Base-by-base conservation (phyloP, 306 rosid genomes). In the Betula pendula region DNA sequence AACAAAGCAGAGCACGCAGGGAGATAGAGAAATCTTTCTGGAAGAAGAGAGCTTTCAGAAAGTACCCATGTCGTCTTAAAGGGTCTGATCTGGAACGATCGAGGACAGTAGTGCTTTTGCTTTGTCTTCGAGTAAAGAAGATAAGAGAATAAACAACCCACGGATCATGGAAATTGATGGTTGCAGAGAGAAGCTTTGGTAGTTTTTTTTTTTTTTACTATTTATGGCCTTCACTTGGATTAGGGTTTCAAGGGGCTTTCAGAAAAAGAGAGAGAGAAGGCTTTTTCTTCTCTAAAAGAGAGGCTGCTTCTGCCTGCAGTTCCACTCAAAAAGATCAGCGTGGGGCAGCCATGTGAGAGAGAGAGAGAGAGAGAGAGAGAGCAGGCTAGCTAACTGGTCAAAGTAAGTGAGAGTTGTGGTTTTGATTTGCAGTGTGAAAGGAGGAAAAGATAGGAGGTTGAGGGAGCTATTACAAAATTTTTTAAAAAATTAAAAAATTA, bases 331-430 rank as follows among this genome's bases (percentile, higher is more conserved):
- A 85, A 84, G 74, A 84, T 85, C 80, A 80, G 81, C 15, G 89
- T 87, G 93, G 96, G 93, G 89, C 17, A 89, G 81, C 80, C 82
- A 75, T 82, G 27, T n/a, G 16, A 8, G 81, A 69, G 59, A 56
- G 42, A 63, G 58, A 48, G 72, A 62, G 50, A 50, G 69, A 72
- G 70, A 70, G 70, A 77, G 75, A 50, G 16, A 60, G 63, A 24
- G 80, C 51, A 67, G 24, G 35, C 6, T 25, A 33, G 45, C 72
- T n/a, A 52, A 72, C 72, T 68, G 83, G 90, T 89, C 92, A 87
- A 88, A 88, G 77, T 43, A 84, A 82, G 84, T 76, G 49, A 60
- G 78, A 66, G 79, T 84, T 84, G 88, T 84, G 89, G 85, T 65
- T 84, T 80, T 68, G 72, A 77, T 88, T 85, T 74, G 66, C 72